These are phyloP conservation scores for Russula sp. DNA, from an alignment of 768 basidiomycete genomes.

Conservation along the genomic window DNA sequence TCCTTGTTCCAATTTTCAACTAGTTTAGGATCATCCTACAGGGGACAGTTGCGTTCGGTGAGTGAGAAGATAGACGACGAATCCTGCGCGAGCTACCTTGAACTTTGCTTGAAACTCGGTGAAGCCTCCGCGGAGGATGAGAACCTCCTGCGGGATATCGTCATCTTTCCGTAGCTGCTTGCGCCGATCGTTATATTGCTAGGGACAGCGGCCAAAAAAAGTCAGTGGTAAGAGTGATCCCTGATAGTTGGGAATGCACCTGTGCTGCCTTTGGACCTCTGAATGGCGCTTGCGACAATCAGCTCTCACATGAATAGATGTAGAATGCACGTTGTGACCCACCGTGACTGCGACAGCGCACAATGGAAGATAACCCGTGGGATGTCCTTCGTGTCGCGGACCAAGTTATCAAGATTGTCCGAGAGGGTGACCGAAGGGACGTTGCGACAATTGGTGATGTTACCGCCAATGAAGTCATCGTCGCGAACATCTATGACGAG, in stretches of 20 bases:
- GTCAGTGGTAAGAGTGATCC: background rate
- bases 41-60: background rate
- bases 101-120: slow-evolving; percentile 59
- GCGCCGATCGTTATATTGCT: slow-evolving; percentile 56
- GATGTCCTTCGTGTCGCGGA: slow-evolving; percentile 53
- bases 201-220: slow-evolving; percentile 7
- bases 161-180: slow-evolving; percentile 41
- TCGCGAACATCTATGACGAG: slow-evolving; percentile 82
- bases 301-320: background rate
- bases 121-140: slow-evolving; percentile 68
- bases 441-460: slow-evolving; percentile 60
- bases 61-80: slow-evolving; percentile 6
- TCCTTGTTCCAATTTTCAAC: slow-evolving; percentile 73
- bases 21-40: slow-evolving; percentile 55
- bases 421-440: slow-evolving; percentile 56
- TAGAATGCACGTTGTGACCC: slow-evolving; percentile 25
- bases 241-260: slow-evolving; percentile 33
- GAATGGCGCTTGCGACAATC: background rate
- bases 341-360: slow-evolving; percentile 70
- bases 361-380: slow-evolving; percentile 73
- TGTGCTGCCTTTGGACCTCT: slow-evolving; percentile 76
- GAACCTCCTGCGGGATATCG: slow-evolving; percentile 47
- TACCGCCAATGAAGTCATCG: slow-evolving; percentile 70
- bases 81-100: slow-evolving; percentile 39
- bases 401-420: slow-evolving; percentile 47